A percentile compares a stretch with the other conserved stretches of the same genome.
phyloP scores from a whole-genome alignment of 2,329 filamentous ascomycete genomes.

The Hansfordia pulvinata region DNA sequence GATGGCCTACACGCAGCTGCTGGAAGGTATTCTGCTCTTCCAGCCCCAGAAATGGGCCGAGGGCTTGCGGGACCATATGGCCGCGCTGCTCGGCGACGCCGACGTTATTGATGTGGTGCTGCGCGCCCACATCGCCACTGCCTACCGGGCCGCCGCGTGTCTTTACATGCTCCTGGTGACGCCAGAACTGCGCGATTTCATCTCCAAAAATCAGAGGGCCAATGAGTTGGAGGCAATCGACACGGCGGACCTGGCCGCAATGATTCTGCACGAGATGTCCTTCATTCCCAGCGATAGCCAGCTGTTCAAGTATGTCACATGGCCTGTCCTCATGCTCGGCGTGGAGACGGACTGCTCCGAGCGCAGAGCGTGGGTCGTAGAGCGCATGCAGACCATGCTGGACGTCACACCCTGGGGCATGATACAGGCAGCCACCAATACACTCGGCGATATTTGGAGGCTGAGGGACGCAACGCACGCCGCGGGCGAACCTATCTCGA shows the following conservation, averaged over 20 bases:
- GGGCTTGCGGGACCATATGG: constrained; percentile 18
- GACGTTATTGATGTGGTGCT: constrained; percentile 22
- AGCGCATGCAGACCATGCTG: constrained; percentile 29
- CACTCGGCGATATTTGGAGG: constrained; percentile 31
- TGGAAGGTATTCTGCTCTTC: constrained; percentile 26
- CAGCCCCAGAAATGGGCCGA: constrained; percentile 27
- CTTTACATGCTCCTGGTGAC: constrained; percentile 28
- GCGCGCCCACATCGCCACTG: constrained; percentile 27
- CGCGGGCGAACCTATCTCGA: not conserved
- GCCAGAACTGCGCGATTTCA: constrained; percentile 9
- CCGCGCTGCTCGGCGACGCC: constrained; percentile 13
- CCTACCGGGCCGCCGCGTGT: constrained; percentile 31
- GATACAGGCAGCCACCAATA: constrained; percentile 33
- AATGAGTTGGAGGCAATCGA: constrained; percentile 20
- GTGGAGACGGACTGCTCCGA: constrained; percentile 34
- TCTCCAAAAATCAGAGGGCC: constrained; percentile 1
- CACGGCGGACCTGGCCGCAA: constrained; percentile 28
- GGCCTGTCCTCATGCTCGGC: constrained; percentile 44
- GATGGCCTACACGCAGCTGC: constrained; percentile 21
- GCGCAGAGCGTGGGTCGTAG: constrained; percentile 36
- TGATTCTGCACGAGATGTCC: constrained; percentile 36
- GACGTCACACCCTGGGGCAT: constrained; percentile 34
- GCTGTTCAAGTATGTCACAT: constrained; percentile 46
- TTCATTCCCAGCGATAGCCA: constrained; percentile 31
- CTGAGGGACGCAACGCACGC: constrained; percentile 19